Evolutionary conservation across 257 asterid species (phyloP).

Genomic region (Solanum piurae): DNA sequence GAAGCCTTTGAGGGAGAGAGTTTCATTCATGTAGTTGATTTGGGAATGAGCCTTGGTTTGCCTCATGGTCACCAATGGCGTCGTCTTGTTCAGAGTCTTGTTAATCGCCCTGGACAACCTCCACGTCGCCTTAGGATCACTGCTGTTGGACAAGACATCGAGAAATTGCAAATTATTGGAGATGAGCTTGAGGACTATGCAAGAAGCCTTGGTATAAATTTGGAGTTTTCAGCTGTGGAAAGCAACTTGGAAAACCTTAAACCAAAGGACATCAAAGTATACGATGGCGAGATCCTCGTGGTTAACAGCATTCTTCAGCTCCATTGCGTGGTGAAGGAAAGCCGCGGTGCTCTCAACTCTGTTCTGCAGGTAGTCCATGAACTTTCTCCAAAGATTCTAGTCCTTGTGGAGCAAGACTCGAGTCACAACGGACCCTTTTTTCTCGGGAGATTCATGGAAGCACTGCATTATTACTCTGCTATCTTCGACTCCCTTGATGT

Average conservation of each 20-base stretch:
- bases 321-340: conserved; percentile 78
- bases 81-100: conserved; percentile 41
- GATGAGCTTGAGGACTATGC: conserved; percentile 50
- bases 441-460: conserved; percentile 79
- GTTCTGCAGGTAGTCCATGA: conserved; percentile 47
- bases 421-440: conserved; percentile 84
- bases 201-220: conserved; percentile 17
- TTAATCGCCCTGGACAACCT: conserved; percentile 20
- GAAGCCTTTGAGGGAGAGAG: conserved; percentile 97
- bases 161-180: conserved; percentile 34
- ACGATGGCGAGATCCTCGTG: conserved; percentile 43
- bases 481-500: conserved; percentile 72
- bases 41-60: conserved; percentile 67
- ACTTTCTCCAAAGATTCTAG: conserved; percentile 51
- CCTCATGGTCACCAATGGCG: conserved; percentile 74
- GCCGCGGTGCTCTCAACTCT: conserved; percentile 66
- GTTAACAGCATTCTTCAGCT: conserved; percentile 66
- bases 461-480: conserved; percentile 67
- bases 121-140: conserved; percentile 43
- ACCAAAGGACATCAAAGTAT: conserved; percentile 30
- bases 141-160: conserved; percentile 35
- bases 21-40: conserved; percentile 68
- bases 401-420: conserved; percentile 74
- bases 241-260: conserved; percentile 49
- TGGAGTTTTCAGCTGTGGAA: conserved; percentile 45